Percentiles rank a stretch among this genome's conserved stretches.
Evolutionary conservation across 208 protist genomes (phyloP).

Genomic region (Leishmania gerbilli): DNA sequence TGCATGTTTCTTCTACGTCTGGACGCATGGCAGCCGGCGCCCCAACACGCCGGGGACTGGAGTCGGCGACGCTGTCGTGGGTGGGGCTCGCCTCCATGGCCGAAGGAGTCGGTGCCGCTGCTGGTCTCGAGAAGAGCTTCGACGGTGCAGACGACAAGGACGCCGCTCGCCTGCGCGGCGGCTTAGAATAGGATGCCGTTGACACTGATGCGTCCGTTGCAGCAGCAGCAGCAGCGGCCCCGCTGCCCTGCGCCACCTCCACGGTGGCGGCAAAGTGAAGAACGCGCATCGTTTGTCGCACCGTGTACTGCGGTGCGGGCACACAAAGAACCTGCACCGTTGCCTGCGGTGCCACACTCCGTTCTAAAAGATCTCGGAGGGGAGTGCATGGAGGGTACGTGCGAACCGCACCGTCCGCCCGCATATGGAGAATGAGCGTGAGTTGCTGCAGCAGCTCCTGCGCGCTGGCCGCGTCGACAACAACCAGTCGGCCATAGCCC

Average conservation of each 20-base stretch:
- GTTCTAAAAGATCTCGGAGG: slow-evolving; percentile 35
- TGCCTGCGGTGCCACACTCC: slow-evolving; percentile 33
- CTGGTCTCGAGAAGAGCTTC: slow-evolving; percentile 14
- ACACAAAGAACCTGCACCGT: slow-evolving; percentile 62
- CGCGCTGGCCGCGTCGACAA: slow-evolving; percentile 62
- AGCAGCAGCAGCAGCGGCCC: too few relatives aligned
- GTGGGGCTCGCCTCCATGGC: neutral
- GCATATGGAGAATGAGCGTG: slow-evolving; percentile 51
- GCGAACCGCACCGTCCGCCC: slow-evolving; percentile 23
- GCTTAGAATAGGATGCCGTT: neutral
- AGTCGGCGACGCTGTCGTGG: neutral
- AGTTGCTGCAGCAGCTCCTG: slow-evolving; percentile 60
- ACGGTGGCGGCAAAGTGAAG: slow-evolving; percentile 57
- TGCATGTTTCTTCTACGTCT: neutral
- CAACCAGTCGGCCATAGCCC: slow-evolving; percentile 47
- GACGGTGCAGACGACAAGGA: neutral
- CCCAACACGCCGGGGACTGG: neutral
- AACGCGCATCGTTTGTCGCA: slow-evolving; percentile 57
- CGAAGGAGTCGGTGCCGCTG: neutral
- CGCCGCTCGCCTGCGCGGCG: neutral
- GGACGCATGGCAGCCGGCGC: neutral
- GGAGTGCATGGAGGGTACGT: slow-evolving; percentile 54
- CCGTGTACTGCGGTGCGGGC: slow-evolving; percentile 39
- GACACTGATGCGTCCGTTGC: neutral
- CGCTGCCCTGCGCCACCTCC: slow-evolving; percentile 8